These are phyloP conservation scores for Fusarium tupiense DNA, from an alignment of 2,329 filamentous ascomycete genomes.

Conservation along the genomic window DNA sequence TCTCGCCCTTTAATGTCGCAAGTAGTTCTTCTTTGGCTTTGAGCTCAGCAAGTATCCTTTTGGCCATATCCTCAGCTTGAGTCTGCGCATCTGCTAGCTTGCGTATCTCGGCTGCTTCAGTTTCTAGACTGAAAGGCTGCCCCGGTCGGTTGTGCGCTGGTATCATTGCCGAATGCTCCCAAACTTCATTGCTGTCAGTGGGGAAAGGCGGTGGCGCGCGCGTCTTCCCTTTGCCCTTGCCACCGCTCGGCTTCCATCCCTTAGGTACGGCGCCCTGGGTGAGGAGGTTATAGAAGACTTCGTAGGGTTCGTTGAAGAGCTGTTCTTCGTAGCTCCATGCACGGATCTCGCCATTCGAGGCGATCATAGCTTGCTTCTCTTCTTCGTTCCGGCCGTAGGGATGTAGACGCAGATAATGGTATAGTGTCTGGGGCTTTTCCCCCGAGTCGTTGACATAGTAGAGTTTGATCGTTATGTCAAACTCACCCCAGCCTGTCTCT, in stretches of 20 bases:
- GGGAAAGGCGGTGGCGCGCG: slow-evolving; percentile 52
- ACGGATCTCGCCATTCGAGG: slow-evolving; percentile 71
- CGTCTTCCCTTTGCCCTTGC: slow-evolving; percentile 63
- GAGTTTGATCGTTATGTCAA: slow-evolving; percentile 93
- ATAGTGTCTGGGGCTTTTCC: slow-evolving; percentile 96
- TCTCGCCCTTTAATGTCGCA: slow-evolving; percentile 67
- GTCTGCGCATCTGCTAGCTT: slow-evolving; percentile 70
- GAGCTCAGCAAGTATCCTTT: slow-evolving; percentile 67
- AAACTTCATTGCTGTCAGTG: slow-evolving; percentile 59
- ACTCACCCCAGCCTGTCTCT: slow-evolving; percentile 98
- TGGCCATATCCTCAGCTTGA: slow-evolving; percentile 69
- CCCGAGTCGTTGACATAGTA: slow-evolving; percentile 89
- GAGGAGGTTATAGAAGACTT: slow-evolving; percentile 88
- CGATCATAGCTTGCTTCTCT: slow-evolving; percentile 69
- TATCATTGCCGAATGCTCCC: slow-evolving; percentile 78
- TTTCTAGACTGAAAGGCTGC: slow-evolving; percentile 78
- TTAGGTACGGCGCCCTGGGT: slow-evolving; percentile 74
- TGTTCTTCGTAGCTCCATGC: slow-evolving; percentile 92
- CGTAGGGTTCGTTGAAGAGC: slow-evolving; percentile 96
- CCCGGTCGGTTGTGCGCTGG: slow-evolving; percentile 72
- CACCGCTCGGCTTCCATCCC: slow-evolving; percentile 56
- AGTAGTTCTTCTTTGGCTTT: slow-evolving; percentile 72
- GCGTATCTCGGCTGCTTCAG: slow-evolving; percentile 71
- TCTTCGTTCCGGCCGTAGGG: slow-evolving; percentile 87
- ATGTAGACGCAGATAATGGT: slow-evolving; percentile 91